Evolutionary conservation across 495 filamentous ascomycete genomes (phyloP).

Genomic region (Talaromyces proteolyticus): DNA sequence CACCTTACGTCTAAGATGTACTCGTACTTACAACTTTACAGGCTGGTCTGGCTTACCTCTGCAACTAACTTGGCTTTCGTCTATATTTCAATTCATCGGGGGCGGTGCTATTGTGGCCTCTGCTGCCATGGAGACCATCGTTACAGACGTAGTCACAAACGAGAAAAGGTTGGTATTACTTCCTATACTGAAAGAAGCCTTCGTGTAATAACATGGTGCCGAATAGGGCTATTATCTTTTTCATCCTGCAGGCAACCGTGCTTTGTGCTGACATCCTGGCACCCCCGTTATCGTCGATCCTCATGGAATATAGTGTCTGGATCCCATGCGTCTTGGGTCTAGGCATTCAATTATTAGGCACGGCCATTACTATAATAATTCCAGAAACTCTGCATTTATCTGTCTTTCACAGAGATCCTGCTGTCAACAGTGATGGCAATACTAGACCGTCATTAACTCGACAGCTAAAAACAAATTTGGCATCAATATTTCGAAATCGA

Average conservation of each 20-base stretch:
- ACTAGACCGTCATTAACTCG: not conserved
- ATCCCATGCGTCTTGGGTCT: not conserved
- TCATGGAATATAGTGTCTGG: not conserved
- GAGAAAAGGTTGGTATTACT: not conserved
- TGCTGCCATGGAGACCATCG: not conserved
- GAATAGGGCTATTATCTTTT: not conserved
- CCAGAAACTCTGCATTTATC: not conserved
- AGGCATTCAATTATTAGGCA: not conserved
- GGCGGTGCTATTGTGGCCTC: not conserved
- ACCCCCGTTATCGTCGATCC: not conserved
- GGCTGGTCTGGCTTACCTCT: not conserved
- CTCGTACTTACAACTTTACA: not conserved
- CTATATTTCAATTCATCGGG: not conserved
- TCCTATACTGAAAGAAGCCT: not conserved
- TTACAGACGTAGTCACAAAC: not conserved
- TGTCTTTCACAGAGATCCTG: not conserved
- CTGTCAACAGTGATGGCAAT: no score
- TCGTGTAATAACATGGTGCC: no score
- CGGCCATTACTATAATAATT: not conserved
- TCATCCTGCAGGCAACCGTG: not conserved
- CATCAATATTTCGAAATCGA: not conserved
- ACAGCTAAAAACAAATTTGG: not conserved
- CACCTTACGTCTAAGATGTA: no score
- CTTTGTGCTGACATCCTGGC: not conserved
- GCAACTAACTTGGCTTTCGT: not conserved